Percentiles rank a stretch among this genome's conserved stretches.
These are phyloP conservation scores for Jaapia argillacea DNA, from an alignment of 768 basidiomycete species.

Conservation along the genomic window DNA sequence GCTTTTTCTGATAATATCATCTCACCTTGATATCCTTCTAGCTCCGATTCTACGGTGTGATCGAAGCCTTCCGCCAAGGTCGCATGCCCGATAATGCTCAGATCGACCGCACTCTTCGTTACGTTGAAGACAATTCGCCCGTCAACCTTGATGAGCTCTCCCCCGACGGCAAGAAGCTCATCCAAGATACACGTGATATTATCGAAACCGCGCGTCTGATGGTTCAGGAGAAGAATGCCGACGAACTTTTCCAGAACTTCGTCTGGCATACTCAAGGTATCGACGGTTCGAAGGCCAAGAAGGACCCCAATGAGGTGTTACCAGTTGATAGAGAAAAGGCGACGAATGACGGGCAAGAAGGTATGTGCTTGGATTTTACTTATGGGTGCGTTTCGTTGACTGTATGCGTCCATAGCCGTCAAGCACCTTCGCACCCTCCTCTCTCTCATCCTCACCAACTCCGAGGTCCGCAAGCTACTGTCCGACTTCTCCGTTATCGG, in stretches of 20 bases:
- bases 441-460: conserved; percentile 84
- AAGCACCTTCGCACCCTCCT: conserved; percentile 83
- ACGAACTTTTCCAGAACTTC: conserved; percentile 90
- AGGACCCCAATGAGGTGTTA: conserved; percentile 26
- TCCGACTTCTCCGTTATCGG: conserved; percentile 70
- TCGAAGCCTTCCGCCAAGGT: conserved; percentile 73
- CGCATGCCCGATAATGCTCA: conserved; percentile 75
- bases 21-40: conserved; percentile 11
- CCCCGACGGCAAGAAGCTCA: conserved; percentile 63
- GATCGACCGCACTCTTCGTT: conserved; percentile 62
- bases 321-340: conserved; percentile 48
- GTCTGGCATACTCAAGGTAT: conserved; percentile 68
- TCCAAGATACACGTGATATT: conserved; percentile 72
- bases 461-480: conserved; percentile 83
- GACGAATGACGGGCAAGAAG: conserved; percentile 51
- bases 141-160: conserved; percentile 62
- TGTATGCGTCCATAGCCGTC: background rate
- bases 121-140: conserved; percentile 48
- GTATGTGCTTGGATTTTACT: conserved; percentile 24
- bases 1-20: background rate
- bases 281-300: conserved; percentile 30
- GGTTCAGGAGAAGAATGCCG: conserved; percentile 77
- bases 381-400: background rate
- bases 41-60: conserved; percentile 71
- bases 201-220: conserved; percentile 64